phyloP scores from a whole-genome alignment of 176 grass and related monocot genomes.

The Pontederia paniculata region DNA sequence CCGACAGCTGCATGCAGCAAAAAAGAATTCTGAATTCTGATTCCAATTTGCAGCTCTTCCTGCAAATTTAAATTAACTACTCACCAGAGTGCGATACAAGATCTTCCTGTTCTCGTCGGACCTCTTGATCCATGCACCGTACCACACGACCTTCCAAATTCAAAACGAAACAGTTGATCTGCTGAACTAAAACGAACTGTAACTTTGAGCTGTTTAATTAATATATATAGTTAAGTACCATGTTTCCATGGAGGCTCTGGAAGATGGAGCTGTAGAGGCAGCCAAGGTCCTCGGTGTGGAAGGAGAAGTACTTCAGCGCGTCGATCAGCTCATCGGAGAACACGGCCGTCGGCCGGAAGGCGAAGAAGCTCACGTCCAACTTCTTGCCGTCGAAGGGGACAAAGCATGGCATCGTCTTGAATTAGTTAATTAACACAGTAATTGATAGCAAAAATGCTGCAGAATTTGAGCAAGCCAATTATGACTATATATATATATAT shows the following conservation, averaged over 20 bases:
- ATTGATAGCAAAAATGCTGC: too few relatives aligned
- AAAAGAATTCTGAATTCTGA: too few relatives aligned
- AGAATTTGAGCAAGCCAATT: too few relatives aligned
- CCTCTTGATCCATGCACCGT: conserved; percentile 2
- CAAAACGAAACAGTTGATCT: too few relatives aligned
- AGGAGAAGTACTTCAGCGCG: background rate
- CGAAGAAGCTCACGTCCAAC: conserved; percentile 4
- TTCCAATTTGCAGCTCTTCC: too few relatives aligned
- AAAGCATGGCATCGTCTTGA: background rate
- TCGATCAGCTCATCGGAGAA: conserved; percentile 2
- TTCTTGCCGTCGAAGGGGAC: background rate
- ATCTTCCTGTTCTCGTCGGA: background rate
- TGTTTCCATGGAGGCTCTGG: background rate
- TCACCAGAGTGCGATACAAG: background rate
- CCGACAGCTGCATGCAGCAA: background rate
- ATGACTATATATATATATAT: too few relatives aligned
- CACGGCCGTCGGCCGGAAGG: background rate
- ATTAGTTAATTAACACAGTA: too few relatives aligned
- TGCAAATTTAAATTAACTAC: too few relatives aligned
- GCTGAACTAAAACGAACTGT: too few relatives aligned
- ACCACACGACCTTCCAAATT: background rate
- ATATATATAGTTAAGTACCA: background rate
- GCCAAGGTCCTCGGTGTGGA: conserved; percentile 3
- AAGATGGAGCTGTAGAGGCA: background rate
- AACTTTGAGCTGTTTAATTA: too few relatives aligned